Evolutionary conservation across 2,329 filamentous ascomycete species (phyloP), one percentile per base, ranked within the genome.

Genomic region (Ceratocystiopsis sp.): DNA sequence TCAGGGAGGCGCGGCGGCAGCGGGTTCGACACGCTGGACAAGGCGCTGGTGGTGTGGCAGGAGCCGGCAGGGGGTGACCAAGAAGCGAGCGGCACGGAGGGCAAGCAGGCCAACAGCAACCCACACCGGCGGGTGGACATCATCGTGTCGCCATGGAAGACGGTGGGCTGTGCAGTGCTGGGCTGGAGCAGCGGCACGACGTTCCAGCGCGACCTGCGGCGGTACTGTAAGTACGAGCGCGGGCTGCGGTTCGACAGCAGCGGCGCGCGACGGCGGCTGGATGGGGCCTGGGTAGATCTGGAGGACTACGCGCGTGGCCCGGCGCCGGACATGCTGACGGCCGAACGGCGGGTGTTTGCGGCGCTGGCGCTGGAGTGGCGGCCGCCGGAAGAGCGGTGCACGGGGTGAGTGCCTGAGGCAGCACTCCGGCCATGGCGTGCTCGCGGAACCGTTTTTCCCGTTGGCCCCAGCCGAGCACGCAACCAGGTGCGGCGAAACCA

Each of bases 1-100:
- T 13, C 13, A 2, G 15, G 13, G 13, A 15, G 4, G 13, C 14
- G 46, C 42, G 12, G 34, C 6, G 41, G 40, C 32, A 13, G 7
- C 18, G 83, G 84, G 0, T 95, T 94, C 51, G 87, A 95, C 55
- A 84, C 78, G 0, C 68, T 96, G 1, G 87, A 96, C 58, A 95
- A 95, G 58, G 86, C 86, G 0, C 64, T 96, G 42, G 81, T 95
- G 1, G 85, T 95, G 0, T 96, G 89, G 89, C 84, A 93, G 55
- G 68, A 86, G 53, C 79, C 79, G 0, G 11, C n/a, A 9, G 17
- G 18, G 7, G 12, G 71, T 64, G 50, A 56, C 54, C 17, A 42
- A 41, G 17, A 62, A 62, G 32, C 34, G 33, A 9, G 12, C 2
- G 38, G 6, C 16, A 32, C 8, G 10, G 29, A 43, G 11, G 57